Evolutionary conservation across 2,329 filamentous ascomycete genomes (phyloP).

Genomic region (Cladophialophora chaetospira): DNA sequence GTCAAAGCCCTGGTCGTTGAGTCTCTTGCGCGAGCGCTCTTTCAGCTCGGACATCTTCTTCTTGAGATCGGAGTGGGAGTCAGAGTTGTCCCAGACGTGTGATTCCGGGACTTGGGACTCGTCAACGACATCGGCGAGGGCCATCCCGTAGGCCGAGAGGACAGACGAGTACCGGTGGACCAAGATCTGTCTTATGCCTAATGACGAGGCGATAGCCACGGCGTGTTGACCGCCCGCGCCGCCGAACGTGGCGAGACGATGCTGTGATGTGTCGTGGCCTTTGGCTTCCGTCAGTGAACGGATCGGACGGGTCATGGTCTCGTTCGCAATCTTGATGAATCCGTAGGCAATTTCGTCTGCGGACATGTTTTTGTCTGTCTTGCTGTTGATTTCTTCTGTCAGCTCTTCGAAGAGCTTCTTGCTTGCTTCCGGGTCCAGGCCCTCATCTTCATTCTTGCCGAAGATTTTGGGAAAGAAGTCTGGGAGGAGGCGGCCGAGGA

Average conservation of each 20-base stretch:
- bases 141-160: constrained; percentile 89
- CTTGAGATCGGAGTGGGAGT: constrained; percentile 64
- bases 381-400: constrained; percentile 74
- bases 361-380: constrained; percentile 65
- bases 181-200: constrained; percentile 83
- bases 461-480: constrained; percentile 98
- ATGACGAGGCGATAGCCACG: constrained; percentile 81
- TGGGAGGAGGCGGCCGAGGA: constrained; percentile 79
- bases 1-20: constrained; percentile 77
- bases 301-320: constrained; percentile 89
- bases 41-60: constrained; percentile 78
- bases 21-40: constrained; percentile 66
- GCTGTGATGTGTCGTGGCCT: constrained; percentile 85
- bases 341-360: constrained; percentile 86
- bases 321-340: constrained; percentile 89
- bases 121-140: constrained; percentile 87
- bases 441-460: constrained; percentile 83
- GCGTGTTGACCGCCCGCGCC: constrained; percentile 92
- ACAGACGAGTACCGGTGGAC: constrained; percentile 91
- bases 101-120: constrained; percentile 71
- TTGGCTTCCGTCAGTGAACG: constrained; percentile 88
- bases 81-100: constrained; percentile 61
- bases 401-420: constrained; percentile 74
- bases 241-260: constrained; percentile 88
- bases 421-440: constrained; percentile 74